Percentiles rank a stretch among this genome's conserved stretches.
These are phyloP conservation scores for Yamadazyma kitorensis DNA, from an alignment of 805 yeast genomes.

Conservation along the genomic window DNA sequence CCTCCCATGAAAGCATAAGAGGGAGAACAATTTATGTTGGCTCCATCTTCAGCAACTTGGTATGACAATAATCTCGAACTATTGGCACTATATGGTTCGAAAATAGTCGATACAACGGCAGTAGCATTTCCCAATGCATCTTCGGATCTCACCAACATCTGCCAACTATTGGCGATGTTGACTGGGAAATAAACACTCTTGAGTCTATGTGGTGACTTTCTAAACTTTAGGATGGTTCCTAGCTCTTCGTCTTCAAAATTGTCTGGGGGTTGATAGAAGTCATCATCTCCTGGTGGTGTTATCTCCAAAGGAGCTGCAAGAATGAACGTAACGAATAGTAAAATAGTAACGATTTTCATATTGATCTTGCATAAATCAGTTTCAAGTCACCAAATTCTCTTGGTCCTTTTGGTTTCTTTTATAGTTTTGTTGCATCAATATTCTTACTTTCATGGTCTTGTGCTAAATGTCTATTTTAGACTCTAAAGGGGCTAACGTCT, in stretches of 20 bases:
- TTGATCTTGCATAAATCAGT: too few relatives aligned
- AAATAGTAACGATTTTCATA: too few relatives aligned
- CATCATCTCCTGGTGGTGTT: slow-evolving; percentile 18
- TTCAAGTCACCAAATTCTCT: slow-evolving; percentile 3
- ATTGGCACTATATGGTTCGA: slow-evolving; percentile 28
- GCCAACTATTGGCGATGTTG: slow-evolving; percentile 23
- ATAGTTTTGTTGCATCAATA: too few relatives aligned
- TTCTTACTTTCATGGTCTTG: too few relatives aligned
- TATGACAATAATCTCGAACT: slow-evolving; percentile 23
- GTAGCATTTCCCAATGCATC: slow-evolving; percentile 25
- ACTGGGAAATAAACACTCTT: slow-evolving; percentile 17
- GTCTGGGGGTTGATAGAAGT: slow-evolving; percentile 21
- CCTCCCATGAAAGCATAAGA: slow-evolving; percentile 22
- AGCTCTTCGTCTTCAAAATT: slow-evolving; percentile 17
- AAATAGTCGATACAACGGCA: slow-evolving; percentile 22
- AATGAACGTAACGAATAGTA: slow-evolving; percentile 5
- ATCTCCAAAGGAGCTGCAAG: slow-evolving; percentile 10
- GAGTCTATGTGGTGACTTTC: slow-evolving; percentile 19
- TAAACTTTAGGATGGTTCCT: slow-evolving; percentile 22
- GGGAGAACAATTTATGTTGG: slow-evolving; percentile 22
- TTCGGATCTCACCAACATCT: slow-evolving; percentile 18
- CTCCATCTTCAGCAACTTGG: slow-evolving; percentile 28
- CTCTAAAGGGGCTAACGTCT: too few relatives aligned
- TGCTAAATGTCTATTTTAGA: too few relatives aligned
- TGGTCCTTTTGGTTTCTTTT: too few relatives aligned